Evolutionary conservation across 2,329 filamentous ascomycete genomes (phyloP).

Genomic region (Microdochium nivale): DNA sequence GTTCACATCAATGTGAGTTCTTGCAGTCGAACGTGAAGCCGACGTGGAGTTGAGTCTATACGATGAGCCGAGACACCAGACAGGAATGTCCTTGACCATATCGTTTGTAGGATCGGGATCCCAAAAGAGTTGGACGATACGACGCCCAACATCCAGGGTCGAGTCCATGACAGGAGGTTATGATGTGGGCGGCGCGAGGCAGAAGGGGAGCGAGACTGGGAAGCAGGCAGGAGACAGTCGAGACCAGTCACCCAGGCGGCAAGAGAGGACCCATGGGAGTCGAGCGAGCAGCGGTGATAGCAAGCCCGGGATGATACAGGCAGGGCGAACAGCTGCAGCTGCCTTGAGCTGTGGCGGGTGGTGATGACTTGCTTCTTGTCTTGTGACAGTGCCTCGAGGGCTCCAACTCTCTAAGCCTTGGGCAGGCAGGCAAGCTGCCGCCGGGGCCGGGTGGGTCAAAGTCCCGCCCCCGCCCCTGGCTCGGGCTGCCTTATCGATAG

Average conservation of each 20-base stretch:
- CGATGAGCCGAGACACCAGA: slow-evolving; percentile 69
- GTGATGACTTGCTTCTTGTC: background rate
- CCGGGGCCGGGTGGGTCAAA: background rate
- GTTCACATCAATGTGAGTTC: slow-evolving; percentile 6
- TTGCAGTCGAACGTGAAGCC: slow-evolving; percentile 5
- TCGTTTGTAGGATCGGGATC: slow-evolving; percentile 84
- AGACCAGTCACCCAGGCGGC: too few species aligned
- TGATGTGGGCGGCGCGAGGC: background rate
- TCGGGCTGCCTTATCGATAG: background rate
- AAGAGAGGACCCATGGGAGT: too few species aligned
- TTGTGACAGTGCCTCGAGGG: background rate
- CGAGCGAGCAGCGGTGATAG: background rate
- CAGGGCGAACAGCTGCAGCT: background rate
- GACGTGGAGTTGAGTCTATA: slow-evolving; percentile 33
- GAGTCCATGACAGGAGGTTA: slow-evolving; percentile 16
- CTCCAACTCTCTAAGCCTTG: too few species aligned
- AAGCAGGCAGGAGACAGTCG: too few species aligned
- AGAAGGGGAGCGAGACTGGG: background rate
- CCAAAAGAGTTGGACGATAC: slow-evolving; percentile 86
- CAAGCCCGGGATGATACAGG: background rate
- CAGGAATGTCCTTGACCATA: slow-evolving; percentile 52
- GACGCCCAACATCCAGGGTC: slow-evolving; percentile 66
- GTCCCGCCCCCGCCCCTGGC: too few species aligned
- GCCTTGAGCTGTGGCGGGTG: background rate
- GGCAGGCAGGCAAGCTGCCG: background rate